Base-by-base conservation (phyloP, 345 rosid genomes). In the Viola odorata region DNA sequence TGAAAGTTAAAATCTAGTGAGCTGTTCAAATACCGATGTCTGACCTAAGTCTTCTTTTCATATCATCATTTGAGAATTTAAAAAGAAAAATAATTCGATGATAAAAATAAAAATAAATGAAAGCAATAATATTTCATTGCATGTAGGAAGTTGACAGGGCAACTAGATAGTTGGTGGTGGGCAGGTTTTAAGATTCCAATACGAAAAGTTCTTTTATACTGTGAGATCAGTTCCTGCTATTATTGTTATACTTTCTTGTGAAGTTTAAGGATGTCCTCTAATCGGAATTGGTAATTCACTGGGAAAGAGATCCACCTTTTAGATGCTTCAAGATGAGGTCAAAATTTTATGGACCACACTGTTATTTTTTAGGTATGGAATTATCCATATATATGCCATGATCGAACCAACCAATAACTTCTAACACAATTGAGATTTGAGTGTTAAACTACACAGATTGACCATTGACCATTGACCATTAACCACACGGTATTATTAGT, bases 151-250 rank as follows among this genome's bases (percentile, higher is more conserved):
- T 75, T 58, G 87, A 85, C 77, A 51, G 64, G 58, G 49, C 84
- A 80, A 78, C 85, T 68, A 59, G 37, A 62, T 8, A 62, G 85
- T 75, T 64, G 87, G 64, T 80, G 82, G 75, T 15, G 50, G 65
- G 63, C 61, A 66, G 48, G 55, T 51, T 48, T 48, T 17, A 40
- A 57, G 63, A 65, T 57, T 63, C 64, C 51, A 32, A 48, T 50
- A 45, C 53, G 13, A 39, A 38, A 55, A 36, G 60, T 32, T 54
- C 9, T 53, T 42, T 45, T n/a, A 23, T 36, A 40, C 38, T 32
- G 15, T 16, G 36, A 50, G 41, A 37, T 64, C 36, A 53, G 32
- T 15, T 61, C 40, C 14, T 15, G 12, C 44, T 58, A 50, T 9
- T 61, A 5, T 23, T 23, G 32, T 23, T 23, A 23, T 0, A 0